These are phyloP conservation scores for Pleurotus djamor DNA, from an alignment of 768 basidiomycete species.

Conservation along the genomic window DNA sequence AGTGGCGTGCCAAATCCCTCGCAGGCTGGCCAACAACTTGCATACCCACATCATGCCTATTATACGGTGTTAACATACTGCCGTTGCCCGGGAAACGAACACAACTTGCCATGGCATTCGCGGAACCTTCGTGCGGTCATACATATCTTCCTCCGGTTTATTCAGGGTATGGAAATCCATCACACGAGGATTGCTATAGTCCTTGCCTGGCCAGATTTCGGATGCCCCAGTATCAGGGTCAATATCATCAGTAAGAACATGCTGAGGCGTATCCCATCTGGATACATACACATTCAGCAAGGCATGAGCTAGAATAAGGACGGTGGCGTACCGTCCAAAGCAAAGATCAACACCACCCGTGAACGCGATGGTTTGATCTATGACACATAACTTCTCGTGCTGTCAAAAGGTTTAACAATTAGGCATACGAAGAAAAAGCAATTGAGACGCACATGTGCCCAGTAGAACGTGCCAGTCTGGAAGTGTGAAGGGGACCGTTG, in stretches of 20 bases:
- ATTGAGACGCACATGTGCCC: conserved; percentile 83
- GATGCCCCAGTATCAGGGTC: conserved; percentile 53
- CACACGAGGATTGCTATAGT: conserved; percentile 90
- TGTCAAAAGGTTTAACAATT: conserved; percentile 21
- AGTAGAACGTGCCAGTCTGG: conserved; percentile 96
- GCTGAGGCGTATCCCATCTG: conserved; percentile 97
- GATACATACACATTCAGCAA: neutral
- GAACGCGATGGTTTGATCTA: conserved; percentile 96
- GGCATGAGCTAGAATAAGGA: neutral
- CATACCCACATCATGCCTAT: conserved; percentile 94
- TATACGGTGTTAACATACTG: neutral
- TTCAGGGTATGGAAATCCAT: conserved; percentile 82
- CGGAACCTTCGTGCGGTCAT: conserved; percentile 84
- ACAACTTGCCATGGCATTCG: conserved; percentile 89
- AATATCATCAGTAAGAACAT: conserved; percentile 84
- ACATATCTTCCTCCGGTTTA: conserved; percentile 95
- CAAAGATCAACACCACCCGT: conserved; percentile 97
- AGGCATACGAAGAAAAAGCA: neutral
- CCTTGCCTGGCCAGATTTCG: conserved; percentile 97
- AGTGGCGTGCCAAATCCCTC: conserved; percentile 91
- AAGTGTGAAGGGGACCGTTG: conserved; percentile 98
- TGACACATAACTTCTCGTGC: conserved; percentile 98
- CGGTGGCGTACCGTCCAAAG: conserved; percentile 68
- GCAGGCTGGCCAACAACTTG: conserved; percentile 97
- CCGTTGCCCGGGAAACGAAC: neutral